Conservation (phyloP, 2,329 filamentous ascomycete genomes). For the Dothistroma pini region DNA sequence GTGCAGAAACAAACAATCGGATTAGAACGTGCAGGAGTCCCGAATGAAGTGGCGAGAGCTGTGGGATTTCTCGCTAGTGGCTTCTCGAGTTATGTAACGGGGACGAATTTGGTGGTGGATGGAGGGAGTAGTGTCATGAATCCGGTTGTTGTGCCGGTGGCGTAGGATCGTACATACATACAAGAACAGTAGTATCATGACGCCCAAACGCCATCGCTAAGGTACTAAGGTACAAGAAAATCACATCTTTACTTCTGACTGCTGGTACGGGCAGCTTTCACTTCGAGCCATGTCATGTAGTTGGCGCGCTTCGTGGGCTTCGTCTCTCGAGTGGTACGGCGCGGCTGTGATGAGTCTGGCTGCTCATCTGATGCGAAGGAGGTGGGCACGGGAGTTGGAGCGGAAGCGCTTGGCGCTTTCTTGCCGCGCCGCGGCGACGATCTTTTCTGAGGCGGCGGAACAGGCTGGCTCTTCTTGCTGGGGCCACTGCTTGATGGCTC, state of each 20-base stretch:
- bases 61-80: slow-evolving; percentile 61
- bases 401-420: background rate
- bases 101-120: slow-evolving; percentile 60
- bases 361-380: background rate
- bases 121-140: slow-evolving; percentile 49
- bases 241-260: background rate
- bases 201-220: background rate
- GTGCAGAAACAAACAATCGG: slow-evolving; percentile 53
- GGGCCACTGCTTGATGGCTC: background rate
- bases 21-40: slow-evolving; percentile 55
- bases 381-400: background rate
- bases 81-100: slow-evolving; percentile 61
- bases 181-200: background rate
- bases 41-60: slow-evolving; percentile 57
- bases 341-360: background rate
- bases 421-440: background rate
- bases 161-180: too few species aligned
- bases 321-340: background rate
- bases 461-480: background rate
- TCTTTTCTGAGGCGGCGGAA: background rate
- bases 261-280: background rate
- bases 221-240: background rate
- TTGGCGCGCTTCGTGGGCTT: background rate
- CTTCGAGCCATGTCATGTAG: background rate
- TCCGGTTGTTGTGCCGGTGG: slow-evolving; percentile 32